Base-by-base conservation (phyloP, 352 stramenopile genomes). In the Globisporangium irregulare region DNA sequence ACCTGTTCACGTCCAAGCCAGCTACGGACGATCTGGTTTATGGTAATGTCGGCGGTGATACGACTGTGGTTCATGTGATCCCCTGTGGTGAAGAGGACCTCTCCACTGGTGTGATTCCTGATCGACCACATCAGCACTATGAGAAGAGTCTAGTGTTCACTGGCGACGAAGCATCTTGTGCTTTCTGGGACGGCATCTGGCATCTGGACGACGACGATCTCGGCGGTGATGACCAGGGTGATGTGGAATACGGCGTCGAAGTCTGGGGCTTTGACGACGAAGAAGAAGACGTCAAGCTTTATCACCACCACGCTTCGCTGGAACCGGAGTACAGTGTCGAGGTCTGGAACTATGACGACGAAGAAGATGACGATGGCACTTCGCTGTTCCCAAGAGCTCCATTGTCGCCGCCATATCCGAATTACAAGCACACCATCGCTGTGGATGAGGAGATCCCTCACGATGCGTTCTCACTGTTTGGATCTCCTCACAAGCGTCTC, bases 141-240 rank as follows among this genome's bases (percentile, higher is more conserved):
- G 32, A 29, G 32, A 50, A 50, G 56, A 62, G 32, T 38, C 9
- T 62, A 38, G 12, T 71, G 4, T 66, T 71, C 38, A 41, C 50
- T 34, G 67, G 62, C 15, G 53, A 68, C 14, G 41, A 55, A 14
- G 53, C 50, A 1, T 58, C 67, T 14, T 72, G 67, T n/a, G 60
- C 38, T 36, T 72, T 72, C 46, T 72, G 67, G 67, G 56, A 70
- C 55, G 36, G 36, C 22, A 69, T 72, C 8, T 67, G 56, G 67
- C 15, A 27, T 14, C 29, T 64, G 8, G 59, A 66, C 18, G 48
- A 66, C 29, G 59, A 62, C n/a, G 27, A 24, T 15, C 22, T 64
- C 14, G 53, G 55, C 22, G 48, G 55, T 15, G 48, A 57, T 9
- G 4, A 22, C 9, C 43, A 68, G 7, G 24, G 64, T 9, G n/a